Conservation (phyloP, 176 grass and related monocot species). For the Hsuehochloa calcarea region DNA sequence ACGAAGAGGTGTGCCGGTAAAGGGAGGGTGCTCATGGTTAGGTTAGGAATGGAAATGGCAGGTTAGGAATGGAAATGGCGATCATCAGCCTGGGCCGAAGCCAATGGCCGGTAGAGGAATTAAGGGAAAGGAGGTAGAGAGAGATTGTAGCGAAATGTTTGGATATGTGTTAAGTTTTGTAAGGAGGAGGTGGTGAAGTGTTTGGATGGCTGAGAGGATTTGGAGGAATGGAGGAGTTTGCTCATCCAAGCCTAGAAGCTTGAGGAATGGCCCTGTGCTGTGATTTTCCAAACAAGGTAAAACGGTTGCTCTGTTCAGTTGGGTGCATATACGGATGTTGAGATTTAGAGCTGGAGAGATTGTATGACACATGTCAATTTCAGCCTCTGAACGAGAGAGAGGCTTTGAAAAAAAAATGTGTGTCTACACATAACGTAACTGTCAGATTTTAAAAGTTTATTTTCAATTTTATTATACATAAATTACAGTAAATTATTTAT, state of each 20-base stretch:
- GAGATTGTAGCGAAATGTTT: not conserved
- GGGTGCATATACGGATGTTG: not conserved
- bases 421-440: too few relatives aligned
- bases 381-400: too few relatives aligned
- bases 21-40: slow-evolving; percentile 12
- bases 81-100: slow-evolving; percentile 18
- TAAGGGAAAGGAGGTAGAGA: not conserved
- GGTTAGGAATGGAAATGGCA: not conserved
- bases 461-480: too few relatives aligned
- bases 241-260: not conserved
- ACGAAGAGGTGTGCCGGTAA: not conserved
- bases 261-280: not conserved
- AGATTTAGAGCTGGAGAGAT: too few relatives aligned
- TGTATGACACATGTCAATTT: too few relatives aligned
- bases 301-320: not conserved
- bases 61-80: too few relatives aligned
- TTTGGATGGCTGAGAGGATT: slow-evolving; percentile 16
- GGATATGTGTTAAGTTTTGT: not conserved
- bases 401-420: too few relatives aligned
- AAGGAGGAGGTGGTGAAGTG: not conserved
- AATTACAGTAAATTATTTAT: too few relatives aligned
- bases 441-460: too few relatives aligned
- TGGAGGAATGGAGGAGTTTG: not conserved
- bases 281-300: not conserved
- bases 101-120: not conserved